Evolutionary conservation across 2,329 filamentous ascomycete genomes (phyloP).

Genomic region (Penicillium sp.): DNA sequence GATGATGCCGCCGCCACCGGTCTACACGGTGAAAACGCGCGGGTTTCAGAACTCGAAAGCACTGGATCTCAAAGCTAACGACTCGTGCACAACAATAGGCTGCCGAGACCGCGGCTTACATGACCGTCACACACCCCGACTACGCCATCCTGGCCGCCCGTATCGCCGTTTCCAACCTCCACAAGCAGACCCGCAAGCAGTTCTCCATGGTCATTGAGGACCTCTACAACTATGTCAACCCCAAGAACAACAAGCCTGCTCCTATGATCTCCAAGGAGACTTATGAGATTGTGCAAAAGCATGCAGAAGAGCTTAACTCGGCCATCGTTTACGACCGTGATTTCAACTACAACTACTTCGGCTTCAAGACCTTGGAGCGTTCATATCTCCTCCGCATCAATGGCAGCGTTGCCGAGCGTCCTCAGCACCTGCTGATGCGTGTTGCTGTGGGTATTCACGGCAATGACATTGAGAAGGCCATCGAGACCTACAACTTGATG

Average conservation of each 20-base stretch:
- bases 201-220: slow-evolving; percentile 95
- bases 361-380: slow-evolving; percentile 98
- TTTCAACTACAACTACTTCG: slow-evolving; percentile 99
- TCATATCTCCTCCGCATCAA: slow-evolving; percentile 96
- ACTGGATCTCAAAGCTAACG: not conserved
- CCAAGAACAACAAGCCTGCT: slow-evolving; percentile 78
- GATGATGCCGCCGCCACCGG: not conserved
- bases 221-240: slow-evolving; percentile 94
- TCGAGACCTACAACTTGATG: slow-evolving; percentile 99
- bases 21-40: too few relatives aligned
- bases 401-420: slow-evolving; percentile 94
- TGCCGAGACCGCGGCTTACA: slow-evolving; percentile 98
- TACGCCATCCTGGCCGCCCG: slow-evolving; percentile 97
- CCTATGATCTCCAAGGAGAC: slow-evolving; percentile 95
- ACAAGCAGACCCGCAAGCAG: slow-evolving; percentile 99
- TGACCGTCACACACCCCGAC: slow-evolving; percentile 99
- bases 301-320: slow-evolving; percentile 96
- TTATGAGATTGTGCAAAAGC: slow-evolving; percentile 91
- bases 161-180: slow-evolving; percentile 98
- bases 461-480: slow-evolving; percentile 87
- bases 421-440: slow-evolving; percentile 99
- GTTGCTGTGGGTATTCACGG: slow-evolving; percentile 96
- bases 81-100: slow-evolving; percentile 61
- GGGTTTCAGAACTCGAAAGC: too few relatives aligned
- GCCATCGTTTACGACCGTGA: slow-evolving; percentile 99